Percentiles rank a stretch among this genome's conserved stretches.
Evolutionary conservation across 345 rosid species (phyloP).

Genomic region (Aquilaria malaccensis): DNA sequence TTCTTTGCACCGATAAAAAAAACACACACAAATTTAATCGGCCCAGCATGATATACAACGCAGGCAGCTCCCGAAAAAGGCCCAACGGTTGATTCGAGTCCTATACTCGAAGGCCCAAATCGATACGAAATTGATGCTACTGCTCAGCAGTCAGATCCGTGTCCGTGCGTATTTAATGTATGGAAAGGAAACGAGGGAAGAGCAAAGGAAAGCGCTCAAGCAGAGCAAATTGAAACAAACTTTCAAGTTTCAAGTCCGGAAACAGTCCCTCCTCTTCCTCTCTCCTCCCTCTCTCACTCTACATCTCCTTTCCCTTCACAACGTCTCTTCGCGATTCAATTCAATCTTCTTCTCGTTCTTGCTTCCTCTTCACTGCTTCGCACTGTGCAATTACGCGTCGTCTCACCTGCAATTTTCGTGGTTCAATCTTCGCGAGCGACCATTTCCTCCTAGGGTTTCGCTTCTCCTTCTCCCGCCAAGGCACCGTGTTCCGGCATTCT

Average conservation of each 20-base stretch:
- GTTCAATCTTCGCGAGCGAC: not conserved
- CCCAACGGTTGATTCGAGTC: not conserved
- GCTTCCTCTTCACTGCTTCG: not conserved
- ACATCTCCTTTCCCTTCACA: not conserved
- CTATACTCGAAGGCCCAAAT: not conserved
- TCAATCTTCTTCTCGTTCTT: not conserved
- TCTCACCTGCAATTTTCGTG: conserved; percentile 2
- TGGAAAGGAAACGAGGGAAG: not conserved
- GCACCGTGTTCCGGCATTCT: not conserved
- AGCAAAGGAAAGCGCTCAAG: not conserved
- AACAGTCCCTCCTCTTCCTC: not conserved
- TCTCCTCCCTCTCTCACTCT: not conserved
- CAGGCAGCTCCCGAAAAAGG: not conserved
- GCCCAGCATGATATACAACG: no score
- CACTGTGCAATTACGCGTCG: not conserved
- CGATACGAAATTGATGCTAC: not conserved
- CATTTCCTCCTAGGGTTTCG: conserved; percentile 14
- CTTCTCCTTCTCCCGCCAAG: not conserved
- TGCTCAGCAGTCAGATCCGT: not conserved
- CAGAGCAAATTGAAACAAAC: not conserved
- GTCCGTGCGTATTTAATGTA: no score
- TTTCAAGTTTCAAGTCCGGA: conserved; percentile 3
- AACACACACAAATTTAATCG: no score
- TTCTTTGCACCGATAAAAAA: no score
- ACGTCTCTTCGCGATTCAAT: not conserved